These are phyloP conservation scores for Cordyceps cicadae DNA, from an alignment of 2,329 filamentous ascomycete species.

Conservation along the genomic window DNA sequence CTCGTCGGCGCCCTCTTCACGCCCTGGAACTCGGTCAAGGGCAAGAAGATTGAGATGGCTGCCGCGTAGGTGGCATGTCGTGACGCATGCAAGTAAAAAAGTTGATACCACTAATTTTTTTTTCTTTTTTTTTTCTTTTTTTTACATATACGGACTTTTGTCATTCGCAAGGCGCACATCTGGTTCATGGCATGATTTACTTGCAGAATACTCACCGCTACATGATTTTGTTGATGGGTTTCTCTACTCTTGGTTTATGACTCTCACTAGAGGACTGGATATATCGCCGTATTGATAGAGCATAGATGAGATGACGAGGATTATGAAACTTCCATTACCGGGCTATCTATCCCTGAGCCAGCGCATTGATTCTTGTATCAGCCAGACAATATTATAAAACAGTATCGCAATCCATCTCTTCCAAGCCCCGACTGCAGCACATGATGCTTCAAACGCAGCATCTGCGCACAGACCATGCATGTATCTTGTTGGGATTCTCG, in stretches of 20 bases:
- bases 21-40: conserved; percentile 51
- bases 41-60: conserved; percentile 35
- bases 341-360: too few relatives aligned
- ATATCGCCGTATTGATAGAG: neutral
- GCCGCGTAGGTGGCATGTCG: conserved; percentile 15
- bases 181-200: neutral
- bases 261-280: neutral
- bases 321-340: too few relatives aligned
- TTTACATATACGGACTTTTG: neutral
- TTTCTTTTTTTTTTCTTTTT: neutral
- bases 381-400: too few relatives aligned
- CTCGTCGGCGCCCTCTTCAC: conserved; percentile 35
- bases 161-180: neutral
- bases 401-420: too few relatives aligned
- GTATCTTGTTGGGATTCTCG: too few relatives aligned
- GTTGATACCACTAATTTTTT: conserved; percentile 1
- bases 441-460: too few relatives aligned
- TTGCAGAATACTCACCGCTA: neutral
- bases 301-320: neutral
- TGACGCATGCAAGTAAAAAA: neutral
- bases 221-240: neutral
- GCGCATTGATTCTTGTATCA: too few relatives aligned
- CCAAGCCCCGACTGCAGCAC: too few relatives aligned
- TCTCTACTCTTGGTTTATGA: neutral
- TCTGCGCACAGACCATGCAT: too few relatives aligned